Conservation (phyloP, 1,139 yeast species). For the Geotrichum fermentans region DNA sequence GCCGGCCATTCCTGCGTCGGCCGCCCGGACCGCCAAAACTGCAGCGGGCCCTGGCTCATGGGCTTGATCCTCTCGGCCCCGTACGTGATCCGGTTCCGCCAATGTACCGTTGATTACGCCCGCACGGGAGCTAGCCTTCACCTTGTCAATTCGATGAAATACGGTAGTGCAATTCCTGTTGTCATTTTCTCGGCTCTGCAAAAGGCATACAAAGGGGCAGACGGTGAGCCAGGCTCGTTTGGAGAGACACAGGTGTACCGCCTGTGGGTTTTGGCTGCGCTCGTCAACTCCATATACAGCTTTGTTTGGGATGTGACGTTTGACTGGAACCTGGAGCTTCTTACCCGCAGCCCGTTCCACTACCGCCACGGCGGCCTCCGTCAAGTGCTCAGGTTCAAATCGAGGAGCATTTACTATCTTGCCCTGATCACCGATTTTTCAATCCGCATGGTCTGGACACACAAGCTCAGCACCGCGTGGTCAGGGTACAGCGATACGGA, state of each 20-base stretch:
- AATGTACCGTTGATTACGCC: slow-evolving; percentile 68
- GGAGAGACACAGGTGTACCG: slow-evolving; percentile 30
- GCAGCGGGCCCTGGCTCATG: slow-evolving; percentile 44
- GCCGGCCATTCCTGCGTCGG: slow-evolving; percentile 29
- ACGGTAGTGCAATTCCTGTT: slow-evolving; percentile 66
- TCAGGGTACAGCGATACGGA: slow-evolving; percentile 44
- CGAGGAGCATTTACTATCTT: slow-evolving; percentile 43
- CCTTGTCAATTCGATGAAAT: slow-evolving; percentile 67
- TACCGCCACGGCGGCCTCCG: slow-evolving; percentile 22
- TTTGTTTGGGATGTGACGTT: slow-evolving; percentile 82
- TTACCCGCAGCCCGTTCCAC: slow-evolving; percentile 17
- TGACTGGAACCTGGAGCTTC: slow-evolving; percentile 76
- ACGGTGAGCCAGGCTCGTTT: slow-evolving; percentile 22
- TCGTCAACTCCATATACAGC: slow-evolving; percentile 68
- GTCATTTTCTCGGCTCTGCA: slow-evolving; percentile 36
- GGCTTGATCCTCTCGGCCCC: slow-evolving; percentile 56
- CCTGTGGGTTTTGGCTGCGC: slow-evolving; percentile 51
- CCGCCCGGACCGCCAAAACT: slow-evolving; percentile 34
- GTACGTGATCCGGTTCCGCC: slow-evolving; percentile 66
- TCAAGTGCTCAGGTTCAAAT: slow-evolving; percentile 21
- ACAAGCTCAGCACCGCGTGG: slow-evolving; percentile 42
- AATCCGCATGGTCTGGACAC: slow-evolving; percentile 71
- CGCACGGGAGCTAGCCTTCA: slow-evolving; percentile 50
- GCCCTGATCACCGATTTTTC: slow-evolving; percentile 58
- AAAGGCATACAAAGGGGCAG: slow-evolving; percentile 19